phyloP scores from a whole-genome alignment of 257 asterid genomes.

The Forsythia viridissima region DNA sequence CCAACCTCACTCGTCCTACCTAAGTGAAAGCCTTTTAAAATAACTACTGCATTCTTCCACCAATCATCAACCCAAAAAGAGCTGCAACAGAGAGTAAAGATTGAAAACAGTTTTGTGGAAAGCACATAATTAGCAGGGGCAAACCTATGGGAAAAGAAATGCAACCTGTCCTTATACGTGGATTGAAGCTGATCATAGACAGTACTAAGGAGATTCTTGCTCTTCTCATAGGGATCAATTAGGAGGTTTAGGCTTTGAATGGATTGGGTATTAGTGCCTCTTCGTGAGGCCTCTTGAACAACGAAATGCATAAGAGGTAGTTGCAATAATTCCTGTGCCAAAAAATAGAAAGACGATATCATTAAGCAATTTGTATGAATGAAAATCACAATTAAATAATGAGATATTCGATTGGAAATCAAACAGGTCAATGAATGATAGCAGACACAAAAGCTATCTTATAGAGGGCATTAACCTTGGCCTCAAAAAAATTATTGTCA shows the following conservation, averaged over 20 bases:
- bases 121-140: not conserved
- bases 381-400: not conserved
- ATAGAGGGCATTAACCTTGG: not conserved
- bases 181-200: slow-evolving; percentile 45
- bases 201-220: slow-evolving; percentile 46
- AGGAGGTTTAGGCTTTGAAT: slow-evolving; percentile 32
- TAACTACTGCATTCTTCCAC: slow-evolving; percentile 51
- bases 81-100: slow-evolving; percentile 37
- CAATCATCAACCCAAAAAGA: slow-evolving; percentile 56
- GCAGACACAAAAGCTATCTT: not conserved
- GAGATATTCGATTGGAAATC: not conserved
- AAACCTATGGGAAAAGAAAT: not conserved
- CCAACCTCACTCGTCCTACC: slow-evolving; percentile 31
- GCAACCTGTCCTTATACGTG: slow-evolving; percentile 54
- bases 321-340: slow-evolving; percentile 66
- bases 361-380: slow-evolving; percentile 6
- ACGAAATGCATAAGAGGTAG: slow-evolving; percentile 73
- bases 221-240: slow-evolving; percentile 53
- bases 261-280: slow-evolving; percentile 35
- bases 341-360: slow-evolving; percentile 8
- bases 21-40: slow-evolving; percentile 20
- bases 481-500: not conserved
- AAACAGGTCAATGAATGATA: slow-evolving; percentile 5
- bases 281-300: slow-evolving; percentile 51
- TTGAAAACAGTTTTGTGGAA: slow-evolving; percentile 4